phyloP scores from a whole-genome alignment of 2,329 filamentous ascomycete species.

The Tolypocladium inflatum region DNA sequence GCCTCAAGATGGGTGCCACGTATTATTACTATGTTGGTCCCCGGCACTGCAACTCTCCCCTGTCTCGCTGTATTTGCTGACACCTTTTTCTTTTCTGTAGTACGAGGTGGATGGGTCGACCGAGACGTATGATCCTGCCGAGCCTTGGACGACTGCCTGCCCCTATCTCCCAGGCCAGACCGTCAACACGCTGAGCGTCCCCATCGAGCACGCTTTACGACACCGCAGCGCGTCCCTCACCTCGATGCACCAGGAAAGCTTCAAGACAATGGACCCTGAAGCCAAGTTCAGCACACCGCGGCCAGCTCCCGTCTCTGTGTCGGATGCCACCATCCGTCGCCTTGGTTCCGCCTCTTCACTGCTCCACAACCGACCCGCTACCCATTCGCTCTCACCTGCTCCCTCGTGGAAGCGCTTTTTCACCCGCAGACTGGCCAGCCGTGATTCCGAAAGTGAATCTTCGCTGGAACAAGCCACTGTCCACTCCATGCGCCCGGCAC shows the following conservation, averaged over 20 bases:
- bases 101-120: slow-evolving; percentile 74
- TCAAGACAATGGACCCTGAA: slow-evolving; percentile 67
- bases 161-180: slow-evolving; percentile 81
- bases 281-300: slow-evolving; percentile 67
- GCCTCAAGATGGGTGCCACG: slow-evolving; percentile 81
- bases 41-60: not conserved
- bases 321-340: slow-evolving; percentile 12
- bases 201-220: slow-evolving; percentile 53
- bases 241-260: slow-evolving; percentile 47
- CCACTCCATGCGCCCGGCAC: slow-evolving; percentile 1
- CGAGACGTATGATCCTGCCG: slow-evolving; percentile 64
- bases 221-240: slow-evolving; percentile 57
- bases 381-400: slow-evolving; percentile 36
- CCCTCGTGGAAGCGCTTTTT: slow-evolving; percentile 45
- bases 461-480: not conserved
- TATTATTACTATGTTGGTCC: slow-evolving; percentile 89
- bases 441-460: slow-evolving; percentile 18
- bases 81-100: slow-evolving; percentile 30
- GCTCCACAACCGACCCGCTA: slow-evolving; percentile 28
- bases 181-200: slow-evolving; percentile 77
- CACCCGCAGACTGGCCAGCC: slow-evolving; percentile 27
- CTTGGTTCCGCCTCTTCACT: slow-evolving; percentile 20
- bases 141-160: slow-evolving; percentile 69
- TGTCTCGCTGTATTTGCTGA: not conserved
- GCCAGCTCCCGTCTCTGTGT: slow-evolving; percentile 33